A percentile compares a stretch with the other conserved stretches of the same genome.
These are phyloP conservation scores for Colletotrichum spaethianum DNA, from an alignment of 2,329 filamentous ascomycete species.

Conservation along the genomic window DNA sequence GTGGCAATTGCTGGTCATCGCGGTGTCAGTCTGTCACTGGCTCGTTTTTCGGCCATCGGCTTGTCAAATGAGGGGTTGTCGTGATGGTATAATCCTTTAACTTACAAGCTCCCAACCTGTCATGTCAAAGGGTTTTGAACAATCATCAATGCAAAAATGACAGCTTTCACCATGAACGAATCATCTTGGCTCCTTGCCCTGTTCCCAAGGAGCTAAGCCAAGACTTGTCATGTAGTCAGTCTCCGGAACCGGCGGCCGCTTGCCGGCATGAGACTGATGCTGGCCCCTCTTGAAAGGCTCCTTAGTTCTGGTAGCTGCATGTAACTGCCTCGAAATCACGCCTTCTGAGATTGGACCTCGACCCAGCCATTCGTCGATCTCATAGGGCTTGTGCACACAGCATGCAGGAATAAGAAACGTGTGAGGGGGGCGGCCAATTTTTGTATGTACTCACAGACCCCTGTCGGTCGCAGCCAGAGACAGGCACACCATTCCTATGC, in stretches of 20 bases:
- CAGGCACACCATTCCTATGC: neutral
- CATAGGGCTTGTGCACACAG: neutral
- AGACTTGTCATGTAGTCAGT: neutral
- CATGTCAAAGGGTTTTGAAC: neutral
- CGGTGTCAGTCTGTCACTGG: neutral
- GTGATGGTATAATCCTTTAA: neutral
- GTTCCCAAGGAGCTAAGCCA: neutral
- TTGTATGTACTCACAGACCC: neutral
- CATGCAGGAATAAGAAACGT: slow-evolving; percentile 1
- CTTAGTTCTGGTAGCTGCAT: neutral
- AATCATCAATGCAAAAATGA: neutral
- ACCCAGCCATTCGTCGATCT: neutral
- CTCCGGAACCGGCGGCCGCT: neutral
- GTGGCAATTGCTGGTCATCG: neutral
- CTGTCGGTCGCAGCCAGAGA: neutral
- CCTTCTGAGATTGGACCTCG: neutral
- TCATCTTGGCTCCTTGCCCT: neutral
- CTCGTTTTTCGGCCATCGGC: too few relatives aligned
- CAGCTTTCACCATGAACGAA: neutral
- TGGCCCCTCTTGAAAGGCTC: neutral
- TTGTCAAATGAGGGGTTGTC: too few relatives aligned
- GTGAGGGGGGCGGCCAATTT: neutral
- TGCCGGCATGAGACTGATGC: neutral
- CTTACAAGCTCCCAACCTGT: neutral
- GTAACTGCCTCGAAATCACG: neutral